These are phyloP conservation scores for Centaurea solstitialis DNA, from an alignment of 129 eudicot species.

Conservation along the genomic window DNA sequence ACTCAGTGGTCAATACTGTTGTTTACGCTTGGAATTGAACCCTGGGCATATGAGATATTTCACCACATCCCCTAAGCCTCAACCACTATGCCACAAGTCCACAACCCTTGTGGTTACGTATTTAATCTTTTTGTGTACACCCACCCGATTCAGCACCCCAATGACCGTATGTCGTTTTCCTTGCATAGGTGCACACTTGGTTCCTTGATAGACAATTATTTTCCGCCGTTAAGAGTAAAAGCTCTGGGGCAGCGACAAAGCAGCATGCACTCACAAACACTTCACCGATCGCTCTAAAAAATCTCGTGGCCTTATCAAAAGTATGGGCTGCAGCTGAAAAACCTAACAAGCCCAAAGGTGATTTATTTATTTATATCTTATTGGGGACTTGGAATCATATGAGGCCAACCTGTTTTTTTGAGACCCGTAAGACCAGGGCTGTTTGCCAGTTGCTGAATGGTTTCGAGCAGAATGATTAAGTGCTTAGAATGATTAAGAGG, in stretches of 20 bases:
- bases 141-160: slow-evolving; percentile 8
- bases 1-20: no score
- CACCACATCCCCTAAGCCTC: no score
- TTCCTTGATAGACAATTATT: slow-evolving; percentile 33
- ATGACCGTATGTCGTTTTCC: neutral
- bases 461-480: no score
- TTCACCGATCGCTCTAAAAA: slow-evolving; percentile 28
- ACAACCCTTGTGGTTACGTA: neutral
- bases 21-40: no score
- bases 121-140: neutral
- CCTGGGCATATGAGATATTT: no score
- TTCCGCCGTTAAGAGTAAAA: slow-evolving; percentile 32
- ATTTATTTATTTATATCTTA: neutral
- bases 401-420: no score
- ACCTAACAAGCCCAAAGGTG: slow-evolving; percentile 41
- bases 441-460: no score
- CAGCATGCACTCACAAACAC: slow-evolving; percentile 18
- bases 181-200: slow-evolving; percentile 37
- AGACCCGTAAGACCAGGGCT: no score
- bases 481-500: no score
- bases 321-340: slow-evolving; percentile 30
- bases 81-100: no score
- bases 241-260: slow-evolving; percentile 2
- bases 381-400: neutral
- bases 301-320: slow-evolving; percentile 32